Evolutionary conservation across 2,329 filamentous ascomycete genomes (phyloP).

Genomic region (Pseudogymnoascus sp.): DNA sequence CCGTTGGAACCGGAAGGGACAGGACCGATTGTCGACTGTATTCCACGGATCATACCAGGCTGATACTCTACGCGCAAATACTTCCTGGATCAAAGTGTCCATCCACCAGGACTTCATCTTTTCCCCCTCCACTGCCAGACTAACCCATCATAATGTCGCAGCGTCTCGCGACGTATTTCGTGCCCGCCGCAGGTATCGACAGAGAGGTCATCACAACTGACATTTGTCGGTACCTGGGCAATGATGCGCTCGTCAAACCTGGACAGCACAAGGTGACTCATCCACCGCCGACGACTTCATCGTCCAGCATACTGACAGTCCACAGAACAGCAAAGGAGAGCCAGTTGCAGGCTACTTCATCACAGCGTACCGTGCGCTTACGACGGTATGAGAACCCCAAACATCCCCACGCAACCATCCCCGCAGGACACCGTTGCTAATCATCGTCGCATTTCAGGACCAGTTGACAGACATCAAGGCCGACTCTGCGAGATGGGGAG

Average conservation of each 20-base stretch:
- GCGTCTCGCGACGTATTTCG: conserved; percentile 47
- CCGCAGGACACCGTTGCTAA: conserved; percentile 14
- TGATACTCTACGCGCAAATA: not conserved
- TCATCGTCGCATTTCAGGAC: conserved; percentile 30
- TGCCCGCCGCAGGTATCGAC: conserved; percentile 71
- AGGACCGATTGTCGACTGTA: not conserved
- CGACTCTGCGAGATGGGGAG: conserved; percentile 42
- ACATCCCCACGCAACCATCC: conserved; percentile 15
- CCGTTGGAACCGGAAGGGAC: not conserved
- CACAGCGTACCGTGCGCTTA: conserved; percentile 70
- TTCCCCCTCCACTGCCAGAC: not conserved
- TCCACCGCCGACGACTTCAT: not conserved
- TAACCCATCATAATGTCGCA: conserved; percentile 1
- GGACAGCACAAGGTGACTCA: conserved; percentile 57
- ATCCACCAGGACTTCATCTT: not conserved
- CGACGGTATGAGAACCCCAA: conserved; percentile 50
- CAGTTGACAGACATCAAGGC: conserved; percentile 47
- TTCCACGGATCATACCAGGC: not conserved
- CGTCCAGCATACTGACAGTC: not conserved
- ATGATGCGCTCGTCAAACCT: conserved; percentile 70
- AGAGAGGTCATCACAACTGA: conserved; percentile 78
- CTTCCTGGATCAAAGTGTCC: not conserved
- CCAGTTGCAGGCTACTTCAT: conserved; percentile 56
- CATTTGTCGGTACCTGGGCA: conserved; percentile 75
- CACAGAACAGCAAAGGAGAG: not conserved